phyloP scores from a whole-genome alignment of 1,284 basidiomycete species.

The Xerocomus minutiporus region DNA sequence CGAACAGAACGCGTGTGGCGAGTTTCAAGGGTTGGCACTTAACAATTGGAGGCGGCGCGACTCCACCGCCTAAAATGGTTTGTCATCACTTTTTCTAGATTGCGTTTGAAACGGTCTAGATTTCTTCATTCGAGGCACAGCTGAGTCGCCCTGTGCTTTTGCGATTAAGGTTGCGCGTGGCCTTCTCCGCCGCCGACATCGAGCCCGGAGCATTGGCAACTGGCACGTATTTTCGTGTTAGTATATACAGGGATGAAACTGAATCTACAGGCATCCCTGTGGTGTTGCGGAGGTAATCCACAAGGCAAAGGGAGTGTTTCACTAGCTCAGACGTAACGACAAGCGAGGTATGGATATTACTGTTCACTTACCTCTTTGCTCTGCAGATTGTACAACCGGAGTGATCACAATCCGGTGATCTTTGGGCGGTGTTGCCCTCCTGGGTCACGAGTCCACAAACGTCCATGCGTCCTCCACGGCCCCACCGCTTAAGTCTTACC shows the following conservation, averaged over 20 bases:
- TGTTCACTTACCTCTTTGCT: background rate
- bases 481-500: background rate
- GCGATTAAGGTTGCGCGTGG: background rate
- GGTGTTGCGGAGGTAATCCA: background rate
- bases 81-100: background rate
- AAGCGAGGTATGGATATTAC: background rate
- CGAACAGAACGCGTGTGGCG: background rate
- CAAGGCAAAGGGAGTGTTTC: background rate
- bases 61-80: background rate
- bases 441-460: background rate
- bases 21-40: background rate
- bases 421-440: background rate
- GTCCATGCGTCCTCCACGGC: background rate
- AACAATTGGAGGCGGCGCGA: background rate
- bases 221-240: background rate
- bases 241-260: background rate
- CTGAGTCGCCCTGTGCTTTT: too few species aligned
- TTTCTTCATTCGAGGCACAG: too few species aligned
- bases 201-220: background rate
- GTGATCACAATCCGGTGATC: background rate
- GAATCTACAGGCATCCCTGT: background rate
- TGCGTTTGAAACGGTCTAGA: too few species aligned
- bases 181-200: background rate
- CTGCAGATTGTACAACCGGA: background rate
- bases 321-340: background rate